phyloP scores from a whole-genome alignment of 148 eudicot species.

The Persicaria tinctoria region DNA sequence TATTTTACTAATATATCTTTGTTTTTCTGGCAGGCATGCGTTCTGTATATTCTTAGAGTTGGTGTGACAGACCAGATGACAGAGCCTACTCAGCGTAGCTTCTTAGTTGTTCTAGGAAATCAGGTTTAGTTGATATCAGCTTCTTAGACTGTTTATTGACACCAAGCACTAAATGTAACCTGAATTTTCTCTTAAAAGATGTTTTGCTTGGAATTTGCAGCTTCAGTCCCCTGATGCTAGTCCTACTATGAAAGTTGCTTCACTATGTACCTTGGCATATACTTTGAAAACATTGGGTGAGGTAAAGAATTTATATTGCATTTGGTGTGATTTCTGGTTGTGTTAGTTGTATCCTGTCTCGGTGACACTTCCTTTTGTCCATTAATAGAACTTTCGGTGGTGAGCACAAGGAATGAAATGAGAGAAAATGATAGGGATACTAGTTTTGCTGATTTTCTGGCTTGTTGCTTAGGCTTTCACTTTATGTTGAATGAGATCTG shows the following conservation, averaged over 20 bases:
- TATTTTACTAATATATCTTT: constrained; percentile 11
- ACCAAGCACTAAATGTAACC: not conserved
- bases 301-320: constrained; percentile 36
- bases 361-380: not conserved
- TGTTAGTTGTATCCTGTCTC: constrained; percentile 2
- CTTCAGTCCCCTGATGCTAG: constrained; percentile 71
- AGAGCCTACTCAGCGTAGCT: constrained; percentile 95
- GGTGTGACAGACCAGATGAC: constrained; percentile 95
- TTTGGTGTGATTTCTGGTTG: not conserved
- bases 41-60: constrained; percentile 89
- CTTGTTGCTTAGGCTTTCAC: not conserved
- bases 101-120: constrained; percentile 70
- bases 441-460: not conserved
- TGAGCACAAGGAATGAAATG: not conserved
- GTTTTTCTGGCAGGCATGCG: constrained; percentile 81
- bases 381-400: not conserved
- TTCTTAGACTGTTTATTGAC: constrained; percentile 1
- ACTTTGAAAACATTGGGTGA: constrained; percentile 85
- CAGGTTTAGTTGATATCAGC: constrained; percentile 48
- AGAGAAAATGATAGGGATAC: not conserved
- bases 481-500: not conserved
- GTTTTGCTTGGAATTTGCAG: constrained; percentile 38
- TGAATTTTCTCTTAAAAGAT: not conserved
- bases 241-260: constrained; percentile 73
- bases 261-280: constrained; percentile 81